These are phyloP conservation scores for Arabis alpina DNA, from an alignment of 345 rosid genomes.

Conservation along the genomic window DNA sequence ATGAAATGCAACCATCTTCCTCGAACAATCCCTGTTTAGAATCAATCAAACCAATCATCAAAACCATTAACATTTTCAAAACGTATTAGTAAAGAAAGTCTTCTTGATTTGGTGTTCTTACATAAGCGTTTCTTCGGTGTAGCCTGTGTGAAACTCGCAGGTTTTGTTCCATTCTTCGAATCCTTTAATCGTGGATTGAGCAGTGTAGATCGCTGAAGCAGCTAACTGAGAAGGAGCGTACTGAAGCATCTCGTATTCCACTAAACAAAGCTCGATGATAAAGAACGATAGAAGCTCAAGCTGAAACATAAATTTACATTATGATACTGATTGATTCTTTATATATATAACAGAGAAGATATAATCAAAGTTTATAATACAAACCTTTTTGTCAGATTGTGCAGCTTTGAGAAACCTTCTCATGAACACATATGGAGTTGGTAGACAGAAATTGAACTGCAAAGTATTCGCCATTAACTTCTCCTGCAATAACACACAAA, in stretches of 20 bases:
- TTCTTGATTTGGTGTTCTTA: conserved; percentile 28
- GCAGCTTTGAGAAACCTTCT: conserved; percentile 91
- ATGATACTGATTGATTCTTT: background rate
- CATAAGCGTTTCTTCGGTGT: conserved; percentile 55
- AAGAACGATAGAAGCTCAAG: conserved; percentile 77
- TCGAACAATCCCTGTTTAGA: conserved; percentile 71
- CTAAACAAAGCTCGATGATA: conserved; percentile 59
- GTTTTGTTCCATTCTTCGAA: conserved; percentile 55
- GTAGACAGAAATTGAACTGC: conserved; percentile 76
- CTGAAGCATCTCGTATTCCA: conserved; percentile 63
- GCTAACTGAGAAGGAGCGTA: conserved; percentile 65
- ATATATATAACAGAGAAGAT: background rate
- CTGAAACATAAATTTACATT: conserved; percentile 45
- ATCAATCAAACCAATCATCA: background rate
- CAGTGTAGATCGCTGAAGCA: conserved; percentile 72
- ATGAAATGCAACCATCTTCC: conserved; percentile 76
- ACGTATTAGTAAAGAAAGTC: too few species aligned
- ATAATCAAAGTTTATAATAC: conserved; percentile 5
- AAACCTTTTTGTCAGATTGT: conserved; percentile 82
- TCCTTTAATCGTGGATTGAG: conserved; percentile 54
- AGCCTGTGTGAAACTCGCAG: conserved; percentile 51
- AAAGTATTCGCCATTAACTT: conserved; percentile 73
- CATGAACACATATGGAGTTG: conserved; percentile 95
- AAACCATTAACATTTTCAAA: background rate
- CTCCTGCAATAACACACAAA: conserved; percentile 60